Base-by-base conservation (phyloP, 306 rosid species). In the Prunus mira region DNA sequence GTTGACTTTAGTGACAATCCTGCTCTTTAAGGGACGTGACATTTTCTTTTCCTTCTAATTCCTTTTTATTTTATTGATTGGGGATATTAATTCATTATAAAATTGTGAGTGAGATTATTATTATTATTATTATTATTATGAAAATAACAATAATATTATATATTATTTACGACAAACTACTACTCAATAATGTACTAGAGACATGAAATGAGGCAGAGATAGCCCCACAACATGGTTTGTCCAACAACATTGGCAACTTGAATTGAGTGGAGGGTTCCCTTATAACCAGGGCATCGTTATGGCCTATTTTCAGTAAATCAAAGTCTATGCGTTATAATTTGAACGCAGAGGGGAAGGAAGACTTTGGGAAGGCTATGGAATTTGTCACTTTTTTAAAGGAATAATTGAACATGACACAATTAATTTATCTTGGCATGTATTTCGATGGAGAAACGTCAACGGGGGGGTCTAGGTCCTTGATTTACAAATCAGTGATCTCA, bases 211-310 rank as follows among this genome's bases (percentile, higher is more conserved):
- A 5, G 65, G 65, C 38, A 71, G 22, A 52, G 72, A 19, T 3
- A 19, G 62, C 56, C 78, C 75, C 81, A 46, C 75, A 46, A 81
- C 73, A 69, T 69, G 73, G 60, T 46, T 15, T 47, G 60, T 49
- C 74, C 81, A 75, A 56, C 78, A 18, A 76, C 25, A 45, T 6
- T 28, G 52, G 45, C 73, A 80, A 71, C 60, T 47, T 56, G 78
- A 62, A 10, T 52, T 9, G 38, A 69, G 47, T 54, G 67, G 73
- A 56, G 15, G n/a, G 72, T 80, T 75, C 61, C 72, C 45, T 62
- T 12, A 20, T 50, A 57, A 25, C 71, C 13, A 57, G 71, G 70
- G 58, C 24, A 65, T 19, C 55, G 55, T 57, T 49, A 52, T 47
- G 69, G 62, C 9, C 62, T 11, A 0, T 57, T 57, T 57, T 57